A percentile compares a stretch with the other conserved stretches of the same genome.
Conservation (phyloP, 176 grass and related monocot genomes). For the Puccinellia tenuiflora region DNA sequence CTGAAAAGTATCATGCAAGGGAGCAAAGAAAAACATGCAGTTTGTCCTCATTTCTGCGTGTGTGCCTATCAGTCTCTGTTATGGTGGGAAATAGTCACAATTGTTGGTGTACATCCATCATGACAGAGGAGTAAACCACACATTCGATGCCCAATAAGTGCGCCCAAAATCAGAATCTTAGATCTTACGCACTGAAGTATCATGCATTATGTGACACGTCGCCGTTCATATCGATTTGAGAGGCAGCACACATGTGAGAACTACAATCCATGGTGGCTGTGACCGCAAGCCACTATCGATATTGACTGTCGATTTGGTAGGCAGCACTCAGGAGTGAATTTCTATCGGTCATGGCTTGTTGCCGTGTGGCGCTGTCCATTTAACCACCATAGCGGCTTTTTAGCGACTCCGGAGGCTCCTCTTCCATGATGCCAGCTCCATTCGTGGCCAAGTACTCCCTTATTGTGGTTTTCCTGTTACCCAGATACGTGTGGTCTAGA, state of each 20-base stretch:
- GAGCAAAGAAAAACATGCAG: neutral
- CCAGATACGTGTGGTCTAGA: conserved; percentile 85
- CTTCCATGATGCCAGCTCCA: conserved; percentile 79
- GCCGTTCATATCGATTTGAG: neutral
- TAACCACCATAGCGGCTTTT: conserved; percentile 78
- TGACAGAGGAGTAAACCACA: neutral
- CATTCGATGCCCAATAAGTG: neutral
- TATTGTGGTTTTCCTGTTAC: conserved; percentile 63
- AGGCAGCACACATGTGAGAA: neutral
- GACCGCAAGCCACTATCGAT: neutral
- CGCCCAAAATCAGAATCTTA: neutral
- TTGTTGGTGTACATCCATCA: conserved; percentile 23
- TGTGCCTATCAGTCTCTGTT: neutral
- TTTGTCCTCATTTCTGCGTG: neutral
- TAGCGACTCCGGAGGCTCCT: conserved; percentile 69
- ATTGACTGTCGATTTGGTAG: neutral
- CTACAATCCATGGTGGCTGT: neutral
- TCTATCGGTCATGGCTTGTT: neutral
- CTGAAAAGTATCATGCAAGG: too few species aligned
- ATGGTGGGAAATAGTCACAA: neutral
- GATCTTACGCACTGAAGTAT: neutral
- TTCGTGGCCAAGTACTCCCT: conserved; percentile 55
- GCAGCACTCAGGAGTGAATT: neutral
- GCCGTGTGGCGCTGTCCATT: neutral
- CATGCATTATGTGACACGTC: conserved; percentile 20